Percentiles rank a stretch among this genome's conserved stretches.
Evolutionary conservation across 2,329 filamentous ascomycete genomes (phyloP).

Genomic region (Fusarium dlaminii): DNA sequence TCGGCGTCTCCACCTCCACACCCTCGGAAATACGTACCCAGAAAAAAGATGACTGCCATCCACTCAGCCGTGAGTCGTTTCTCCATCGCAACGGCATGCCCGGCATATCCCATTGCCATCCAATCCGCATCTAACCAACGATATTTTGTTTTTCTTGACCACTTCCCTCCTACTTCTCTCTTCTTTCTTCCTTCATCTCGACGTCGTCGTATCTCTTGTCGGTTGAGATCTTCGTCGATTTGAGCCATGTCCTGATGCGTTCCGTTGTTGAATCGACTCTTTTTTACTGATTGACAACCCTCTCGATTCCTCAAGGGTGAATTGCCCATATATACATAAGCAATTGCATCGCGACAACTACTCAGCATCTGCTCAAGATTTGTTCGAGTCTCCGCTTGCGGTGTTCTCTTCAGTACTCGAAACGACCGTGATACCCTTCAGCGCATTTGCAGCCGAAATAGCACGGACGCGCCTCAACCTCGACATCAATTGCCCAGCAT

Average conservation of each 20-base stretch:
- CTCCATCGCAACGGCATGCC: slow-evolving; percentile 40
- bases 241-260: slow-evolving; percentile 30
- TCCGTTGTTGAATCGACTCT: slow-evolving; percentile 17
- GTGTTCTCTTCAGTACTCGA: background rate
- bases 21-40: slow-evolving; percentile 37
- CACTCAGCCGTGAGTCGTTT: slow-evolving; percentile 40
- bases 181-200: slow-evolving; percentile 17
- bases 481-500: slow-evolving; percentile 18
- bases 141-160: slow-evolving; percentile 23
- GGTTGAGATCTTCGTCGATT: slow-evolving; percentile 34
- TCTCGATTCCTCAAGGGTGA: slow-evolving; percentile 1
- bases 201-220: slow-evolving; percentile 22
- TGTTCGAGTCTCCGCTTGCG: background rate
- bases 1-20: slow-evolving; percentile 44
- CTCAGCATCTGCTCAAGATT: background rate
- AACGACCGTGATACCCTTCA: slow-evolving; percentile 1
- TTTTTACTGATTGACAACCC: slow-evolving; percentile 10
- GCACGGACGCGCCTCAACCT: slow-evolving; percentile 1
- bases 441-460: slow-evolving; percentile 11
- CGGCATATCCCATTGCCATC: slow-evolving; percentile 34
- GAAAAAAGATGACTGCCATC: slow-evolving; percentile 30
- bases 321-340: slow-evolving; percentile 2
- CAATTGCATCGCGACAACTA: slow-evolving; percentile 6
- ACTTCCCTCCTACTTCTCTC: slow-evolving; percentile 11
- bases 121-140: slow-evolving; percentile 1